Evolutionary conservation across 1,284 basidiomycete species (phyloP).

Genomic region (Cryptococcus jaspeensis): DNA sequence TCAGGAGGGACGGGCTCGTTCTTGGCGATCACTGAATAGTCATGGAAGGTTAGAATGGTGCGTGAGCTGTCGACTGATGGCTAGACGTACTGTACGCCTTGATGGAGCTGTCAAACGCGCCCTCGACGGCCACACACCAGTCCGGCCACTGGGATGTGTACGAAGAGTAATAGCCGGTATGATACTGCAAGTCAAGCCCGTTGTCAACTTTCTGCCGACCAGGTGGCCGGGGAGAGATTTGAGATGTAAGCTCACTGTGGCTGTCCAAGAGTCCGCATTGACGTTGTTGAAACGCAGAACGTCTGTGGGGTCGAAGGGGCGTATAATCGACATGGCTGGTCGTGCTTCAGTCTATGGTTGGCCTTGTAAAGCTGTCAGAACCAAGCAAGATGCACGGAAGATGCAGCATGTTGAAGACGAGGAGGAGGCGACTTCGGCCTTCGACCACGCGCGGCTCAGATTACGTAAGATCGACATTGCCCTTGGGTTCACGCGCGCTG

Average conservation of each 20-base stretch:
- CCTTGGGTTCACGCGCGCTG: too few species aligned
- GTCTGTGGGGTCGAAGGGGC: slow-evolving; percentile 54
- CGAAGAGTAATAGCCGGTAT: slow-evolving; percentile 45
- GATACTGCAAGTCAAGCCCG: slow-evolving; percentile 29
- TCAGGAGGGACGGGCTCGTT: slow-evolving; percentile 50
- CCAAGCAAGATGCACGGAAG: background rate
- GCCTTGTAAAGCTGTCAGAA: background rate
- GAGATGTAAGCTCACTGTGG: slow-evolving; percentile 43
- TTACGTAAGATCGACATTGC: background rate
- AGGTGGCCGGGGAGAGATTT: background rate
- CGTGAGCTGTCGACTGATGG: background rate
- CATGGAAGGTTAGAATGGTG: background rate
- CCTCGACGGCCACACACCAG: slow-evolving; percentile 35
- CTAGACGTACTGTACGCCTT: slow-evolving; percentile 43
- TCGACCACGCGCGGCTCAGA: background rate
- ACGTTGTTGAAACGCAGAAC: slow-evolving; percentile 54
- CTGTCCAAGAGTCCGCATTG: slow-evolving; percentile 57
- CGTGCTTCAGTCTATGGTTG: background rate
- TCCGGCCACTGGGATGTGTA: slow-evolving; percentile 48
- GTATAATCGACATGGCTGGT: slow-evolving; percentile 52
- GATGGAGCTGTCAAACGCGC: slow-evolving; percentile 27
- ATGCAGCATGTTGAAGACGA: background rate
- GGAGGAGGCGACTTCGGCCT: background rate
- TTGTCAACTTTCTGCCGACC: background rate
- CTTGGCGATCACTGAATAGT: slow-evolving; percentile 46